Evolutionary conservation across 73 alveolate genomes (phyloP).

Genomic region (Stentor coeruleus): DNA sequence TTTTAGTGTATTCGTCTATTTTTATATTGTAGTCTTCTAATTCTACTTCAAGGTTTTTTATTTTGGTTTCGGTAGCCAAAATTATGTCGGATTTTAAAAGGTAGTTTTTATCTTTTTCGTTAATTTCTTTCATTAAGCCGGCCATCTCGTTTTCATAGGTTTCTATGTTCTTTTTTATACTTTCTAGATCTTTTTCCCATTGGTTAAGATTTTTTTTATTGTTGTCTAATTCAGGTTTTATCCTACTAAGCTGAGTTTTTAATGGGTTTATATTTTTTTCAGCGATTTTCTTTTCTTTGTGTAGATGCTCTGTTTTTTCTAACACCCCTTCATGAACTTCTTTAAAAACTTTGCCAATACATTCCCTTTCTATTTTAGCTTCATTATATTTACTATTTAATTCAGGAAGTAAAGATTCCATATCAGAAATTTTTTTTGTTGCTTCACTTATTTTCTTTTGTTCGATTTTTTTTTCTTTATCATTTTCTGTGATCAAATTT

Average conservation of each 20-base stretch:
- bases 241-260: neutral
- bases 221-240: neutral
- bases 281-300: neutral
- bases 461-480: neutral
- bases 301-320: neutral
- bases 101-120: conserved; percentile 31
- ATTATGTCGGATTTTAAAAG: conserved; percentile 29
- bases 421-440: neutral
- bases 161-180: neutral
- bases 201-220: conserved; percentile 1
- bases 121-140: conserved; percentile 24
- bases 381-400: neutral
- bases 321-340: neutral
- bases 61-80: conserved; percentile 23
- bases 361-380: neutral
- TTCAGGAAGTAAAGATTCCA: neutral
- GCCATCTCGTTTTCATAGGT: conserved; percentile 20
- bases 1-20: conserved; percentile 4
- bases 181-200: conserved; percentile 3
- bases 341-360: neutral
- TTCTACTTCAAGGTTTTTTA: conserved; percentile 36
- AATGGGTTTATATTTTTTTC: neutral
- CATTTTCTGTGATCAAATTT: neutral
- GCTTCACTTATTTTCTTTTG: neutral
- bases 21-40: conserved; percentile 22